phyloP scores from a whole-genome alignment of 2,329 filamentous ascomycete genomes.

The Apiospora phragmitis region DNA sequence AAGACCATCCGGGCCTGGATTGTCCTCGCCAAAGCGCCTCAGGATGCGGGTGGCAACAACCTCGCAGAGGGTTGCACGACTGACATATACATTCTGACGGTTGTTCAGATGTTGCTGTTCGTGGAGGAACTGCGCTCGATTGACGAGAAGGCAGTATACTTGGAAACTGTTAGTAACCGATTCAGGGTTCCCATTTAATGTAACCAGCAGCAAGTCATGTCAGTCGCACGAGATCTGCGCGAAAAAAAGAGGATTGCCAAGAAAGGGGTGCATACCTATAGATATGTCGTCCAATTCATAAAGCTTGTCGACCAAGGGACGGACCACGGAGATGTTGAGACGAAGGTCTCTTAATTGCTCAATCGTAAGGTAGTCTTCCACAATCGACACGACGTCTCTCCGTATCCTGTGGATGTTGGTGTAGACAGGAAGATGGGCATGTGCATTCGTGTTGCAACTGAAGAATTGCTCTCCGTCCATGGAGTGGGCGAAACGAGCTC shows the following conservation, averaged over 20 bases:
- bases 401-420: constrained; percentile 74
- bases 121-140: constrained; percentile 75
- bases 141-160: constrained; percentile 84
- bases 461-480: constrained; percentile 45
- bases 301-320: constrained; percentile 80
- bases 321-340: constrained; percentile 78
- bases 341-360: constrained; percentile 79
- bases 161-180: constrained; percentile 17
- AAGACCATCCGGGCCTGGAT: constrained; percentile 68
- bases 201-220: not conserved
- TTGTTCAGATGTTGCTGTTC: constrained; percentile 76
- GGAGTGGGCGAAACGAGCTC: constrained; percentile 36
- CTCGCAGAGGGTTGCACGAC: constrained; percentile 77
- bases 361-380: constrained; percentile 64
- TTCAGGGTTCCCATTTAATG: not conserved
- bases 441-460: constrained; percentile 57
- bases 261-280: constrained; percentile 53
- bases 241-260: not conserved
- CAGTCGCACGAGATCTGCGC: not conserved
- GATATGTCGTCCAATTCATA: constrained; percentile 80
- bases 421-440: constrained; percentile 69
- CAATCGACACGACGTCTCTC: constrained; percentile 62
- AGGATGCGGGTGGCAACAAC: constrained; percentile 77
- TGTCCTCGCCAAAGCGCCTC: constrained; percentile 76
- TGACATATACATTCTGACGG: constrained; percentile 78